Evolutionary conservation across 192 early-diverging fungal genomes (phyloP).

Genomic region (Mortierella claussenii): DNA sequence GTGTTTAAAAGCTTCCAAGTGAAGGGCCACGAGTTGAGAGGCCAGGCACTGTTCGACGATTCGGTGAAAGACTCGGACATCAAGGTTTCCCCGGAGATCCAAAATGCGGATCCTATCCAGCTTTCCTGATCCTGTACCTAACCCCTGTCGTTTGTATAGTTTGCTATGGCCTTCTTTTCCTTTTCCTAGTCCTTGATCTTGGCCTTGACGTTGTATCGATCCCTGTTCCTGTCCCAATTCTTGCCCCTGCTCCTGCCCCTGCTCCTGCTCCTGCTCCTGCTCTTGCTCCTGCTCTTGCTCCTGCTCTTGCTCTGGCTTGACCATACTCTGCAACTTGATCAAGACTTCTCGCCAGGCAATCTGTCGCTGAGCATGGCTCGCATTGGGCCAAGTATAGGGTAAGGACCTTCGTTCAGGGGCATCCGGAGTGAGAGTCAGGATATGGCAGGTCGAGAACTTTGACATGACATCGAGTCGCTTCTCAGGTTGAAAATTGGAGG

Average conservation of each 20-base stretch:
- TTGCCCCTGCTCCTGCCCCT: too few relatives aligned
- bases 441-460: slow-evolving; percentile 1
- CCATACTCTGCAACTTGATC: not conserved
- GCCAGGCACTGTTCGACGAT: slow-evolving; percentile 22
- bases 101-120: slow-evolving; percentile 7
- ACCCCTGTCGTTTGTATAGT: too few relatives aligned
- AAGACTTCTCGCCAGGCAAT: slow-evolving; percentile 28
- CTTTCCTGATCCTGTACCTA: too few relatives aligned
- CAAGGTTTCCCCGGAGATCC: slow-evolving; percentile 1
- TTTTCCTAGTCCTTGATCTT: too few relatives aligned
- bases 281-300: too few relatives aligned
- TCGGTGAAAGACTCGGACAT: slow-evolving; percentile 11
- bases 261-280: too few relatives aligned
- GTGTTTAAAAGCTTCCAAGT: slow-evolving; percentile 6
- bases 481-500: slow-evolving; percentile 17
- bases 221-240: too few relatives aligned
- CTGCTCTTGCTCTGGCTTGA: not conserved
- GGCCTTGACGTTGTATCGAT: too few relatives aligned
- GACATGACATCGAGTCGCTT: slow-evolving; percentile 17
- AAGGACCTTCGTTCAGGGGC: slow-evolving; percentile 8
- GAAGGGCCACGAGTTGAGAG: slow-evolving; percentile 8
- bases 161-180: too few relatives aligned
- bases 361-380: slow-evolving; percentile 21
- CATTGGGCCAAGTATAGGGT: slow-evolving; percentile 14
- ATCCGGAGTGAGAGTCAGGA: slow-evolving; percentile 18